These are phyloP conservation scores for Eucalyptus polyanthemos DNA, from an alignment of 345 rosid species.

Conservation along the genomic window DNA sequence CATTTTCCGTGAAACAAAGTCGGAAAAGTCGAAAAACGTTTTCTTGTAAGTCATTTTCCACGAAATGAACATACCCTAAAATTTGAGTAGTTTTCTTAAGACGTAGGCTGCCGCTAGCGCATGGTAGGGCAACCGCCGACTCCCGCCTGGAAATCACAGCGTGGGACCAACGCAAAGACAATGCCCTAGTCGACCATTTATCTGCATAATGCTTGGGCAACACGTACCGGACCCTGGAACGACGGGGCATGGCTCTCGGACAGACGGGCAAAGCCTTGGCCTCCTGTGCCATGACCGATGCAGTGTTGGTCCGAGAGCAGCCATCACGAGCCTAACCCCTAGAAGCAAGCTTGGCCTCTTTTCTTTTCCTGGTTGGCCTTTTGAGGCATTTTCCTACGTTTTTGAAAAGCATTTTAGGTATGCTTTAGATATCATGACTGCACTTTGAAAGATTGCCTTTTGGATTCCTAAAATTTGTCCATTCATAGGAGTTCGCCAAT, in stretches of 20 bases:
- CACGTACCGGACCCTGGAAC: background rate
- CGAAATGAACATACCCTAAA: fast-evolving
- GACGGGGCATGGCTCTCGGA: background rate
- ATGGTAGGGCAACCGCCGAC: background rate
- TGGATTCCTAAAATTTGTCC: background rate
- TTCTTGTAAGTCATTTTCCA: fast-evolving
- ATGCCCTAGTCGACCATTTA: background rate
- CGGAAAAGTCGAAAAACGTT: fast-evolving
- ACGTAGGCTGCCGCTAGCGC: background rate
- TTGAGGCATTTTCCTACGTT: background rate
- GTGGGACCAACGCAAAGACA: background rate
- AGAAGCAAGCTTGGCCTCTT: background rate
- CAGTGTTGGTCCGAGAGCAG: background rate
- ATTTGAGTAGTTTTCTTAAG: background rate
- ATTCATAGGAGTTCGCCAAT: background rate
- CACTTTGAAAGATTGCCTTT: background rate
- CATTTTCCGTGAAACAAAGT: too few species aligned
- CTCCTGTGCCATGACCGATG: background rate
- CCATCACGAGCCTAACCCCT: background rate
- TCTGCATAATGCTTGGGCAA: background rate
- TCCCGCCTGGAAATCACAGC: background rate
- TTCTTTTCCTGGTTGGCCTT: background rate
- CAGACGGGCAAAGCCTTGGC: background rate
- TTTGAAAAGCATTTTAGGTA: background rate
- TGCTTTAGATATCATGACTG: background rate